Evolutionary conservation across 2,329 filamentous ascomycete species (phyloP), one percentile per base, ranked within the genome.

Genomic region (Neofusicoccum kwambonambiense): DNA sequence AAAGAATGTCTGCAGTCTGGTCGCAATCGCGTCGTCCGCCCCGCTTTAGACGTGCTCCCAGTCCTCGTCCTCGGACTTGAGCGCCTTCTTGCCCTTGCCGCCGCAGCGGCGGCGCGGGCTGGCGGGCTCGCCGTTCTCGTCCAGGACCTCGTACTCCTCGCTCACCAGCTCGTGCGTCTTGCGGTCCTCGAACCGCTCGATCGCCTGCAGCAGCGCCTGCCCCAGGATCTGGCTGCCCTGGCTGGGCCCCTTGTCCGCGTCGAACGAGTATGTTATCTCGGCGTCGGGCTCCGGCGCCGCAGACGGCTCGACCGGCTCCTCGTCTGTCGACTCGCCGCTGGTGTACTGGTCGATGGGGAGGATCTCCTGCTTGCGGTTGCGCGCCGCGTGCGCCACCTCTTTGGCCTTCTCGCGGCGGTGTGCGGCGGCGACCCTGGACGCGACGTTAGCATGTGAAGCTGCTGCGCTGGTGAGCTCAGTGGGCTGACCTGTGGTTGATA

Each of bases 81-180:
- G 22, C 19, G 64, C 51, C 42, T 27, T 73, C 72, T 74, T 77
- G 64, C 66, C 70, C 71, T 74, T 76, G 64, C 68, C 69, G 67
- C 70, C 73, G 19, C 19, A 19, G 19, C 72, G 72, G 19, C 72
- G 70, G 31, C 51, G 42, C 9, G 12, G 11, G 15, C 17, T 49
- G 17, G 75, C 76, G 15, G 75, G 72, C 69, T 79, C 79, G 66
- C 78, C 77, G 39, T 79, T 71, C 15, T 72, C 68, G 61, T 81
- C 81, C 69, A 78, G 82, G 69, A 79, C 80, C 71, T 87, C 85
- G 69, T 87, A 88, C 76, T 88, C 86, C 64, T 81, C 80, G 76
- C 83, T 84, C 73, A 86, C 82, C 54, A 88, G 74, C 76, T 86
- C 86, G 75, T 86, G 84, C 2, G 84, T 87, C 76, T 86, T 83